A percentile compares a stretch with the other conserved stretches of the same genome.
Conservation (phyloP, 768 basidiomycete species). For the Psilocybe subaeruginosa region DNA sequence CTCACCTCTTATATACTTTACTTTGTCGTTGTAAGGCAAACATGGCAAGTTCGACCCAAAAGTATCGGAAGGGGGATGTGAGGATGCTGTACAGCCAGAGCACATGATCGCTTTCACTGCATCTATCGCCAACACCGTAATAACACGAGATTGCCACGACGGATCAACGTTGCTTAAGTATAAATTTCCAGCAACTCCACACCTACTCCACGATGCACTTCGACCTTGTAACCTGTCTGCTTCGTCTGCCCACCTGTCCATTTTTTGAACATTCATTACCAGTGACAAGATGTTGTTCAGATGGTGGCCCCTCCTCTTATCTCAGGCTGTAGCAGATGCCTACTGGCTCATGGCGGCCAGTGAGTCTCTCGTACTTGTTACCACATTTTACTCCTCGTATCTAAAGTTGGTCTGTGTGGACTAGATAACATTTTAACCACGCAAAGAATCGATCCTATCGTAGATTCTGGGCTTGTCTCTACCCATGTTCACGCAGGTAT, state of each 20-base stretch:
- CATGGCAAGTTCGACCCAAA: too few relatives aligned
- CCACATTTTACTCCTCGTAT: background rate
- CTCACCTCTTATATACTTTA: background rate
- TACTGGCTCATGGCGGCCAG: conserved; percentile 22
- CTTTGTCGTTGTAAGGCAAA: too few relatives aligned
- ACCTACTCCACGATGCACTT: background rate
- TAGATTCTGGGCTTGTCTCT: conserved; percentile 34
- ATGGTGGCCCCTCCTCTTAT: background rate
- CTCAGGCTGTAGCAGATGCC: background rate
- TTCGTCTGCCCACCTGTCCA: too few relatives aligned
- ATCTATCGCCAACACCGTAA: too few relatives aligned
- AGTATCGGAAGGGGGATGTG: too few relatives aligned
- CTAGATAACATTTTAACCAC: conserved; percentile 38
- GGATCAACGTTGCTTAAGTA: background rate
- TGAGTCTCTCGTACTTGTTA: background rate
- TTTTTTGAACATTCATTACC: background rate
- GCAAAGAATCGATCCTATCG: conserved; percentile 40
- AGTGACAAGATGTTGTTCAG: background rate
- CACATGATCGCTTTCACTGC: too few relatives aligned
- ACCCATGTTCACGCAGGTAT: conserved; percentile 36
- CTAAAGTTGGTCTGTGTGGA: background rate
- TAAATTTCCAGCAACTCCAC: background rate
- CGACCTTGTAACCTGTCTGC: too few relatives aligned
- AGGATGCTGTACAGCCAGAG: too few relatives aligned
- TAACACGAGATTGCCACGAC: too few relatives aligned